Evolutionary conservation across 2,329 filamentous ascomycete genomes (phyloP).

Genomic region (Pseudogymnoascus verrucosus): DNA sequence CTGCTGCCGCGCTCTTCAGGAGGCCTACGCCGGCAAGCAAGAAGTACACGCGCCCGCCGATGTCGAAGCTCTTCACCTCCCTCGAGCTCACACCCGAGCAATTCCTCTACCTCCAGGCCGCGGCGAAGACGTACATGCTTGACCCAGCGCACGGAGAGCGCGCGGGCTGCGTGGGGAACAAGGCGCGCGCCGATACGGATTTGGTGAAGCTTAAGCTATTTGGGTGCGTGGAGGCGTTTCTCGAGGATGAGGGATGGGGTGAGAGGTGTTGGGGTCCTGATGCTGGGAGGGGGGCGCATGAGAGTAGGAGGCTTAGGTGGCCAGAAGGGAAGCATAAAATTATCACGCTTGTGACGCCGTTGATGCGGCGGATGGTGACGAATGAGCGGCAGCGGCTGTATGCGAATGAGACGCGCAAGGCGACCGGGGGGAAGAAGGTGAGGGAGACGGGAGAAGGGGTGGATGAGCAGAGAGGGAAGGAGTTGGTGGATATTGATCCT

Average conservation of each 20-base stretch:
- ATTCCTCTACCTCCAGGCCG: conserved; percentile 25
- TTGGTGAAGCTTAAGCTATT: conserved; percentile 26
- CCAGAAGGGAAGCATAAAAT: conserved; percentile 24
- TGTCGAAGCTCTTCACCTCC: conserved; percentile 24
- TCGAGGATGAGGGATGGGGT: conserved; percentile 27
- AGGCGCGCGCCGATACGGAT: conserved; percentile 20
- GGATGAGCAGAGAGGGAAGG: neutral
- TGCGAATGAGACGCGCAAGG: conserved; percentile 19
- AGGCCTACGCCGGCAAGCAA: conserved; percentile 21
- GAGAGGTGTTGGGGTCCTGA: conserved; percentile 21
- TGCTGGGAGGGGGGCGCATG: conserved; percentile 12
- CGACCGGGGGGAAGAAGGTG: conserved; percentile 10
- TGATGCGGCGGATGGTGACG: conserved; percentile 28
- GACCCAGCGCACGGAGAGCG: conserved; percentile 25
- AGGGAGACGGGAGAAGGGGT: neutral
- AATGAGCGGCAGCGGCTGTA: conserved; percentile 28
- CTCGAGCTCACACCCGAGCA: conserved; percentile 23
- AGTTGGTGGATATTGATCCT: conserved; percentile 11
- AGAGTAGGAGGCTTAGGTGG: conserved; percentile 22
- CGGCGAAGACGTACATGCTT: conserved; percentile 28
- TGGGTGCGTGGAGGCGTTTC: conserved; percentile 21
- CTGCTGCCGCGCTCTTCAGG: conserved; percentile 24
- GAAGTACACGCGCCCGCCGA: conserved; percentile 25
- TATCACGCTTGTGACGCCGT: conserved; percentile 22
- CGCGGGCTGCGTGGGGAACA: conserved; percentile 21